Evolutionary conservation across 2,329 filamentous ascomycete genomes (phyloP), one percentile per base, ranked within the genome.

Genomic region (Paramyrothecium roridum): DNA sequence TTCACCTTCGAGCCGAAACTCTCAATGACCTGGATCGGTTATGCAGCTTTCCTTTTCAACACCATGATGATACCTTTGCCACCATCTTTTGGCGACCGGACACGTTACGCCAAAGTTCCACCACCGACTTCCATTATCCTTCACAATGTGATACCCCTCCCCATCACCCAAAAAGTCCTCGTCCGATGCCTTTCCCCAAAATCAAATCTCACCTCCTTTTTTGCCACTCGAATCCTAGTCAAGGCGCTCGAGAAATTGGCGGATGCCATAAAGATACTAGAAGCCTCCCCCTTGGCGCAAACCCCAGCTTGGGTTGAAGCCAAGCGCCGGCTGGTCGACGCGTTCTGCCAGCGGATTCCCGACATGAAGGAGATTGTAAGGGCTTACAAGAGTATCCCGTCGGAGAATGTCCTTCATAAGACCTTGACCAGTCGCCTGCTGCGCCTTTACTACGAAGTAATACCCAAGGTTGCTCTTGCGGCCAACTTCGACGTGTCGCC

Each of bases 1-100:
- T 95, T 98, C 65, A 85, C 87, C 0, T 91, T 96, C 59, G 93
- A 98, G 46, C 93, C 95, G 0, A 98, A 96, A 67, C 80, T 96
- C 6, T 95, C 92, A 3, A 87, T 92, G 48, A 95, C 92, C 0
- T 99, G 95, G 95, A 90, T 98, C 62, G 93, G 93, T 46, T 96
- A 96, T 68, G 91, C 92, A 0, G 86, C 92, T 0, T 91, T 98
- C 59, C 75, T 99, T 6, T 96, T 96, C 71, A 89, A 89, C 57
- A 85, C 87, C 1, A 85, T 97, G 48, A 83, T 88, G 55, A 76
- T 96, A 37, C 85, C 87, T 1, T 77, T 96, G 2, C 93, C 93
- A 2, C 68, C 76, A 23, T 83, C 82, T 57, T 91, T 93, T 66
- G 91, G 91, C 13, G 84, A 86, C 62, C 78, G 78, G 45, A 79